phyloP scores from a whole-genome alignment of 2,329 filamentous ascomycete genomes.

The Aotearoamyces nothofagi region DNA sequence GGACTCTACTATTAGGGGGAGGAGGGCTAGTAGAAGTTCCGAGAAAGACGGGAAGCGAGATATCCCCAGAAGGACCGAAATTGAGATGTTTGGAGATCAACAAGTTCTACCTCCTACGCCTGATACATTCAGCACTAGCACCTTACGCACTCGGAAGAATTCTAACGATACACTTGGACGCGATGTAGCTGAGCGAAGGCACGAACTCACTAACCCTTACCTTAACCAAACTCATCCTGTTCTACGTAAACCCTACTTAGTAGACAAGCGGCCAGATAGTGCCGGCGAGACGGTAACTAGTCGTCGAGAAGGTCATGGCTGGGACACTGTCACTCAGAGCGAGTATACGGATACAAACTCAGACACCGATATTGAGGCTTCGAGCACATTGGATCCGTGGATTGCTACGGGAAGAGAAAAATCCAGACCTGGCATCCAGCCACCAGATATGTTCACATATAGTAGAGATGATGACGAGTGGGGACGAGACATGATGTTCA shows the following conservation, averaged over 20 bases:
- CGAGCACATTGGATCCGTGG: constrained; percentile 9
- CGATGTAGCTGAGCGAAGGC: constrained; percentile 3
- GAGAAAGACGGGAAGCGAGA: constrained; percentile 4
- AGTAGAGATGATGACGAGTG: constrained; percentile 9
- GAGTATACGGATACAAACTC: constrained; percentile 14
- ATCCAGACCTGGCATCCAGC: constrained; percentile 8
- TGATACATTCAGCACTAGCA: constrained; percentile 20
- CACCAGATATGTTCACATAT: constrained; percentile 14
- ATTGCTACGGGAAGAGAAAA: constrained; percentile 3
- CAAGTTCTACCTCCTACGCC: constrained; percentile 19
- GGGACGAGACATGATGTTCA: constrained; percentile 14
- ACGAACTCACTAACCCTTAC: constrained; percentile 5
- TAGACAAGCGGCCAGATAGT: constrained; percentile 11
- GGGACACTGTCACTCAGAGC: constrained; percentile 18
- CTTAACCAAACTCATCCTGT: constrained; percentile 4
- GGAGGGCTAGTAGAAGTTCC: constrained; percentile 3
- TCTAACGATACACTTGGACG: constrained; percentile 29
- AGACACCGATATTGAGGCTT: constrained; percentile 5
- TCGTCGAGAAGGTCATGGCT: constrained; percentile 19
- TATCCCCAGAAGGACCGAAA: constrained; percentile 14
- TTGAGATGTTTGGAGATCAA: constrained; percentile 21
- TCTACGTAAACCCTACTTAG: constrained; percentile 9
- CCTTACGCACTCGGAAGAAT: constrained; percentile 28
- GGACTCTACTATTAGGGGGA: constrained; percentile 8
- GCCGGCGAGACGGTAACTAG: constrained; percentile 19